phyloP scores from a whole-genome alignment of 2,329 filamentous ascomycete genomes.

The Pseudogymnoascus sp. region DNA sequence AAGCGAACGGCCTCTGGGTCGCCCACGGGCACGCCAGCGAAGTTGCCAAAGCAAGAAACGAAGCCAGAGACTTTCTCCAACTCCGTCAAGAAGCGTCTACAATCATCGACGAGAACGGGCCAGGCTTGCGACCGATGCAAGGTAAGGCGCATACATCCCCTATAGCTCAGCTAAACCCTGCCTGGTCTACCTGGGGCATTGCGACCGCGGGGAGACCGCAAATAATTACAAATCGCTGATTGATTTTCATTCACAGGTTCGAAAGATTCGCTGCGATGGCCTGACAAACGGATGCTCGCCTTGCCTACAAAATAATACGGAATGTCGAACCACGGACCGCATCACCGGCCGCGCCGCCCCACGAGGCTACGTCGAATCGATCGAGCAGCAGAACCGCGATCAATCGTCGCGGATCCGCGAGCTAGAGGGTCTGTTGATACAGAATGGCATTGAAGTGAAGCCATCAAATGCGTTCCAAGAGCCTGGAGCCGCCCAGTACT shows the following conservation, averaged over 20 bases:
- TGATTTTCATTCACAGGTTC: slow-evolving; percentile 43
- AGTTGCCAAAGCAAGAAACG: slow-evolving; percentile 23
- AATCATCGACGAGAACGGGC: slow-evolving; percentile 56
- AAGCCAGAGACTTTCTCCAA: slow-evolving; percentile 28
- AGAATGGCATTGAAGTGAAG: slow-evolving; percentile 53
- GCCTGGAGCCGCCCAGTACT: slow-evolving; percentile 16
- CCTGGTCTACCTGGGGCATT: slow-evolving; percentile 8
- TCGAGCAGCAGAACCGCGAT: slow-evolving; percentile 64
- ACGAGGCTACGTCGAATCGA: slow-evolving; percentile 67
- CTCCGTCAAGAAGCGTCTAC: slow-evolving; percentile 45
- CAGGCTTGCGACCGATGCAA: slow-evolving; percentile 88
- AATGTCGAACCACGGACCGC: slow-evolving; percentile 77
- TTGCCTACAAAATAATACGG: slow-evolving; percentile 66
- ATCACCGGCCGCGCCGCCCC: slow-evolving; percentile 75
- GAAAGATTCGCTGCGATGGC: slow-evolving; percentile 83
- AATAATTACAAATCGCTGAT: slow-evolving; percentile 13
- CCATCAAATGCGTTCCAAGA: slow-evolving; percentile 31
- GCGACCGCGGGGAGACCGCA: neutral
- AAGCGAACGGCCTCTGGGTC: slow-evolving; percentile 22
- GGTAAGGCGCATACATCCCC: slow-evolving; percentile 36
- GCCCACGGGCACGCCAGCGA: slow-evolving; percentile 17
- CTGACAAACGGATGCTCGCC: slow-evolving; percentile 74
- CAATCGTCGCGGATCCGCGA: slow-evolving; percentile 60
- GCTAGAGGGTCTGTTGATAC: slow-evolving; percentile 57
- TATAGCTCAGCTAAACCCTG: slow-evolving; percentile 3